Conservation (phyloP, 805 yeast genomes). For the Lipomyces japonicus region DNA sequence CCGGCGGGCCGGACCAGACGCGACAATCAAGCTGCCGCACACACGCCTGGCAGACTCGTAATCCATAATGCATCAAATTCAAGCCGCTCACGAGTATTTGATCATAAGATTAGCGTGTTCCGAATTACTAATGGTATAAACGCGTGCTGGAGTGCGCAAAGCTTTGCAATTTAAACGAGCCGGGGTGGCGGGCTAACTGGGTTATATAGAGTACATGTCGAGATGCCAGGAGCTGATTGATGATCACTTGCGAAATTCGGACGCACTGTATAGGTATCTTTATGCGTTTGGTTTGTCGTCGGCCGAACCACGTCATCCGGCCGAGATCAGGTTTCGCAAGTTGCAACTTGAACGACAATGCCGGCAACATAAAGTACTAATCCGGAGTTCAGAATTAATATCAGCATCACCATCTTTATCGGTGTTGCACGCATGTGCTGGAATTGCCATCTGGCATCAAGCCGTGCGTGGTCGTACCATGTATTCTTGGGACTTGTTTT, state of each 20-base stretch:
- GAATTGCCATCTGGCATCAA: constrained; percentile 15
- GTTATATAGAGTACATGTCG: constrained; percentile 4
- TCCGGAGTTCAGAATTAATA: not conserved
- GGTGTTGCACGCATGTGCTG: constrained; percentile 6
- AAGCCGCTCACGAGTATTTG: no score
- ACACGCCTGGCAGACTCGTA: no score
- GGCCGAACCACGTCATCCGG: not conserved
- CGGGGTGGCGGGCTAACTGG: no score
- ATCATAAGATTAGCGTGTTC: no score
- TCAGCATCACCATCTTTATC: not conserved
- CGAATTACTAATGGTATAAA: constrained; percentile 9
- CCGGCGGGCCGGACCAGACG: no score
- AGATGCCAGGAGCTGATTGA: constrained; percentile 13
- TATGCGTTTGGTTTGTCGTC: not conserved
- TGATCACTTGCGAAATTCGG: not conserved
- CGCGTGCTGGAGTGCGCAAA: not conserved
- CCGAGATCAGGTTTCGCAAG: not conserved
- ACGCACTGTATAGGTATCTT: constrained; percentile 11
- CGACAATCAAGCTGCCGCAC: no score
- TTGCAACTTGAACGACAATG: constrained; percentile 6
- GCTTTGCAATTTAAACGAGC: not conserved
- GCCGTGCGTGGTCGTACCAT: not conserved
- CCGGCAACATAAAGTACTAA: not conserved
- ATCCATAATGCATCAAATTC: no score
- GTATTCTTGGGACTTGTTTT: constrained; percentile 4